Evolutionary conservation across 805 yeast genomes (phyloP).

Genomic region (Tetrapisispora phaffii): DNA sequence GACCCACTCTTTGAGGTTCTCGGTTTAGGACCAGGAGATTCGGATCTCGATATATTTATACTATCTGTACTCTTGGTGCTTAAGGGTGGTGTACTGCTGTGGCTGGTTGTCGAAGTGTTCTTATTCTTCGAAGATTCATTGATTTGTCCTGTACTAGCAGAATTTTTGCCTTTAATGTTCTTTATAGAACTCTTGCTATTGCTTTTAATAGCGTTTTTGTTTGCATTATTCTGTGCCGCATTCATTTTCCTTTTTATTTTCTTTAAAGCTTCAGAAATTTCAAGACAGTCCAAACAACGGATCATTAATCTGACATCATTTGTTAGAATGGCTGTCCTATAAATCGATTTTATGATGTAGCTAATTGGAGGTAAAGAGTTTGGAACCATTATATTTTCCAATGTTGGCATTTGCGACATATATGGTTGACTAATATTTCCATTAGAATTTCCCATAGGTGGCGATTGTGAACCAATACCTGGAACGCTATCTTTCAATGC

Average conservation of each 20-base stretch:
- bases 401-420: neutral
- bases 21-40: neutral
- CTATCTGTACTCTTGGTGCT: neutral
- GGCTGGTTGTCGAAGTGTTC: neutral
- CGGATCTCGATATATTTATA: neutral
- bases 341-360: conserved; percentile 45
- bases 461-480: neutral
- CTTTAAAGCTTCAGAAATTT: conserved; percentile 20
- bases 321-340: conserved; percentile 50
- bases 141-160: conserved; percentile 1
- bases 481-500: neutral
- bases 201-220: neutral
- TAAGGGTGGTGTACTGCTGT: neutral
- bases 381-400: conserved; percentile 46
- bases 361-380: conserved; percentile 48
- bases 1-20: neutral
- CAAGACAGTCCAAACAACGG: conserved; percentile 26
- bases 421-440: neutral
- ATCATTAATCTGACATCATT: conserved; percentile 54
- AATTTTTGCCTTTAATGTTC: neutral
- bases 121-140: neutral
- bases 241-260: conserved; percentile 10
- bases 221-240: neutral
- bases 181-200: neutral
- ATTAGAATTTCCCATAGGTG: neutral